phyloP scores from a whole-genome alignment of 495 filamentous ascomycete genomes.

The Annulohypoxylon stygium region DNA sequence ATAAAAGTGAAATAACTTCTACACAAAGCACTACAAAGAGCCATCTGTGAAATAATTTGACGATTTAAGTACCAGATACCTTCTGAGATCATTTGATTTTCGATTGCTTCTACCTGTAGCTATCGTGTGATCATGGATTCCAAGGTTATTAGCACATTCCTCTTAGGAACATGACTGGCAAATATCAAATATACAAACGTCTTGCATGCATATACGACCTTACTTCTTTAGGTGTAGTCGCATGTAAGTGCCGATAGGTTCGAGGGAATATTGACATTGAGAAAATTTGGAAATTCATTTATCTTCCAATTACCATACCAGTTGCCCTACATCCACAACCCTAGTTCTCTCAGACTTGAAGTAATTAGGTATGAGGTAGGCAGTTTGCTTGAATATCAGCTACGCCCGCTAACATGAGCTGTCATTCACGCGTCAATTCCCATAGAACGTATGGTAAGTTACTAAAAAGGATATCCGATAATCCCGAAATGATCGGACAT shows the following conservation, averaged over 20 bases:
- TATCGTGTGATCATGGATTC: neutral
- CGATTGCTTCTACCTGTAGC: neutral
- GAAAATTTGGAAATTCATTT: no score
- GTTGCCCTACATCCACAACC: no score
- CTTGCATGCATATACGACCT: slow-evolving; percentile 1
- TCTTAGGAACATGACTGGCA: neutral
- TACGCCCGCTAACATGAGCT: no score
- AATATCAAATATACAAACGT: neutral
- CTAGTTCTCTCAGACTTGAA: no score
- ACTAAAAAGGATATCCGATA: slow-evolving; percentile 13
- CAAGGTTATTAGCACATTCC: neutral
- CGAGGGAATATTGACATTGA: no score
- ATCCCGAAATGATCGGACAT: slow-evolving; percentile 4
- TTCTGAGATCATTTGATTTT: slow-evolving; percentile 6
- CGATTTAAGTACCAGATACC: no score
- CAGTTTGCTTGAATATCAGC: no score
- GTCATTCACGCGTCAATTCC: no score
- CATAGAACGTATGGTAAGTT: neutral
- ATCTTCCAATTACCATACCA: no score
- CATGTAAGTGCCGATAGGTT: neutral
- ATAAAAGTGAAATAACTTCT: no score
- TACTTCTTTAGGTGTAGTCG: slow-evolving; percentile 2
- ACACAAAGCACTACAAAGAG: neutral
- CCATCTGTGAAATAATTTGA: neutral
- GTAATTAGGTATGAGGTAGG: no score